phyloP scores from a whole-genome alignment of 1,139 yeast species.

The Suhomyces guaymorum region DNA sequence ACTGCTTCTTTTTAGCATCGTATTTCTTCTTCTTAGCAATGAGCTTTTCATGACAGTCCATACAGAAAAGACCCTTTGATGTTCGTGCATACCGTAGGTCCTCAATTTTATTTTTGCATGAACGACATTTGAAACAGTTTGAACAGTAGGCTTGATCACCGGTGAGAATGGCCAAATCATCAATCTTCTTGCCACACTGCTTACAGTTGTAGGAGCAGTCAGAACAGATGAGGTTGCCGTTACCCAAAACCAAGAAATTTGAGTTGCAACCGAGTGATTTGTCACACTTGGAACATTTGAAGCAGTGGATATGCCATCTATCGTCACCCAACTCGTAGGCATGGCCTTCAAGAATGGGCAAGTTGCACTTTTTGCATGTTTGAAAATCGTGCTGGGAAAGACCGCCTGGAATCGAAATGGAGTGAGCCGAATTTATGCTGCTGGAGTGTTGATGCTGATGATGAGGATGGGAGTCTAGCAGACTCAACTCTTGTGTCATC shows the following conservation, averaged over 20 bases:
- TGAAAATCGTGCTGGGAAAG: slow-evolving; percentile 21
- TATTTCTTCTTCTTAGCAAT: slow-evolving; percentile 65
- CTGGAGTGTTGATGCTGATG: slow-evolving; percentile 6
- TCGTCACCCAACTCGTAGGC: slow-evolving; percentile 86
- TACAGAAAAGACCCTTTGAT: slow-evolving; percentile 89
- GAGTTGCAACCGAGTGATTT: slow-evolving; percentile 81
- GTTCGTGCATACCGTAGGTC: slow-evolving; percentile 93
- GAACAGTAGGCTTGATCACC: slow-evolving; percentile 96
- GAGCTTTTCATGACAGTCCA: slow-evolving; percentile 86
- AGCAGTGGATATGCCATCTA: slow-evolving; percentile 94
- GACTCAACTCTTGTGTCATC: slow-evolving; percentile 8
- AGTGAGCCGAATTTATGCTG: slow-evolving; percentile 7
- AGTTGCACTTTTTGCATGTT: slow-evolving; percentile 44
- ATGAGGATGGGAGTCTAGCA: slow-evolving; percentile 2
- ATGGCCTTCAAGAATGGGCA: slow-evolving; percentile 67
- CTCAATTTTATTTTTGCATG: slow-evolving; percentile 84
- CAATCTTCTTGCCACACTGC: slow-evolving; percentile 85
- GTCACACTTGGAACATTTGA: slow-evolving; percentile 82
- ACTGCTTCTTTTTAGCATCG: slow-evolving; percentile 46
- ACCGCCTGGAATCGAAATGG: slow-evolving; percentile 8
- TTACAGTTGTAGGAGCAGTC: slow-evolving; percentile 89
- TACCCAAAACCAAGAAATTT: slow-evolving; percentile 86
- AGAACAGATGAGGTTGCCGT: slow-evolving; percentile 87
- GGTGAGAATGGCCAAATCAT: slow-evolving; percentile 92
- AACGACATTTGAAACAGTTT: slow-evolving; percentile 84